Evolutionary conservation across 1,139 yeast genomes (phyloP), one percentile per base, ranked within the genome.

Genomic region (Barnettozyma hawaiiensis): DNA sequence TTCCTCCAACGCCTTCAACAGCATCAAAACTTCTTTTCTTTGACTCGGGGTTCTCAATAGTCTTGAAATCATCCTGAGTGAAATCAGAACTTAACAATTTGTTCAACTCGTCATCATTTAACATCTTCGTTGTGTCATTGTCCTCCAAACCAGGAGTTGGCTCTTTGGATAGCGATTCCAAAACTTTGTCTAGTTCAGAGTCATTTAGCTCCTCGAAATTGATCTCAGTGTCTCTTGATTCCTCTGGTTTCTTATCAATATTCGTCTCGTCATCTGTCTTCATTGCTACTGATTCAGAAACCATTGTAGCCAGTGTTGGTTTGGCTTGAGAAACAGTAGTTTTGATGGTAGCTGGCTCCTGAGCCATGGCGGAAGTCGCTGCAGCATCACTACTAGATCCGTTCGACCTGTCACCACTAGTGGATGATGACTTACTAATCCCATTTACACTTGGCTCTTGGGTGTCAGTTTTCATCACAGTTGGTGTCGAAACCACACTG

Each of bases 71-170:
- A 34, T 37, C 26, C 20, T 42, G 44, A 3, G 44, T 35, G 35
- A 54, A 54, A 31, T 54, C 58, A 7, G 53, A 45, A 2, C 50
- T 29, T 15, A 56, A 35, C 16, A 56, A 23, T 37, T 57, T 48
- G 29, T 55, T 50, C 37, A 53, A 22, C 34, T 56, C 58, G 10
- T 49, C 57, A 23, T 54, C 55, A 43, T 56, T 51, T 40, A 53
- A 40, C 10, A 42, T 49, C 12, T 46, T 46, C 8, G 42, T 34
- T 9, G 40, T 28, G 7, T 33, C 35, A 8, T 35, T 45, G 20
- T 35, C 49, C 12, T 45, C 51, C 3, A 50, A 28, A 12, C 47
- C 55, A 11, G 60, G 60, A 2, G 60, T 56, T 2, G 51, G 49
- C 31, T 54, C 59, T 37, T 44, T 54, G 5, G 59, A 55, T 8